phyloP scores from a whole-genome alignment of 176 grass and related monocot species.

The Lolium multiflorum region DNA sequence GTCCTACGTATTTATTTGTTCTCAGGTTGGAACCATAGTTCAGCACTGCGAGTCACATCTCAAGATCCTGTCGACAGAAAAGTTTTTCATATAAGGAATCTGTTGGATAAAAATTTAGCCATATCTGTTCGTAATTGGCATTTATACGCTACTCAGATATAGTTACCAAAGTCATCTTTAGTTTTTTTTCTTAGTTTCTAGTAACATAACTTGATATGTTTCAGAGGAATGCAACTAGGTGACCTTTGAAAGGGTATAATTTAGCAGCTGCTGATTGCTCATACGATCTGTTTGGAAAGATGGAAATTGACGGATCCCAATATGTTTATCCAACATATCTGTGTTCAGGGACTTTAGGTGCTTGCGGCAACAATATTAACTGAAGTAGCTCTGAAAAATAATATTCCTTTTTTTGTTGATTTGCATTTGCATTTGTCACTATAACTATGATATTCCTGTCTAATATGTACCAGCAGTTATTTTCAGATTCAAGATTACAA shows the following conservation, averaged over 20 bases:
- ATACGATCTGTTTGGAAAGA: background rate
- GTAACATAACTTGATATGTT: background rate
- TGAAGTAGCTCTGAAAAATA: background rate
- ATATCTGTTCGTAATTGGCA: background rate
- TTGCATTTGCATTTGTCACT: conserved; percentile 14
- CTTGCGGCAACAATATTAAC: background rate
- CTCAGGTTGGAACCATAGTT: background rate
- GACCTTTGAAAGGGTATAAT: background rate
- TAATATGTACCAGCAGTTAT: conserved; percentile 66
- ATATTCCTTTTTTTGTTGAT: conserved; percentile 28
- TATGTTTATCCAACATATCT: background rate
- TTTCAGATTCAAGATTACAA: conserved; percentile 62
- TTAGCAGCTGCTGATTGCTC: background rate
- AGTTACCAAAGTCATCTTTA: background rate
- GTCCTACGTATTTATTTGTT: background rate
- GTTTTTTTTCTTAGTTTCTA: background rate
- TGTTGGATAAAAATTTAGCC: background rate
- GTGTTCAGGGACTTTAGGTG: background rate
- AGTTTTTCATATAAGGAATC: background rate
- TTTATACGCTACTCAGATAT: background rate
- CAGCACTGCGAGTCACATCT: background rate
- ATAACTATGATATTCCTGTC: conserved; percentile 28
- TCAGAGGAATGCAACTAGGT: background rate
- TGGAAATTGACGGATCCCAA: background rate
- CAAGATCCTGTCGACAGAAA: background rate